These are phyloP conservation scores for Porcisia hertigi DNA, from an alignment of 208 protist species.

Conservation along the genomic window DNA sequence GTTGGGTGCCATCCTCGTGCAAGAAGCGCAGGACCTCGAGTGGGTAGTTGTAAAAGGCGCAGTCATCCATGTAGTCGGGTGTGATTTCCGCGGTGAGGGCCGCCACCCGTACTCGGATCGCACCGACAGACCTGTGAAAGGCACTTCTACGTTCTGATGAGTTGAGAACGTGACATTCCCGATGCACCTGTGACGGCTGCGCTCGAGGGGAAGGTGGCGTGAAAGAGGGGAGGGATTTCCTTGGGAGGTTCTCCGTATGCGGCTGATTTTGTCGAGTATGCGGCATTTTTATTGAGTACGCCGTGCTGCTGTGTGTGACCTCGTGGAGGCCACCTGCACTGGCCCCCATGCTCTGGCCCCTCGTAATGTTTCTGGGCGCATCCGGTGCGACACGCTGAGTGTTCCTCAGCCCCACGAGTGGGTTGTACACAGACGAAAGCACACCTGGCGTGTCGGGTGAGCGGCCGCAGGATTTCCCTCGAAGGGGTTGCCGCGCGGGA, in stretches of 20 bases:
- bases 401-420: background rate
- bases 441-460: background rate
- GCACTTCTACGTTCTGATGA: constrained; percentile 6
- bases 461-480: background rate
- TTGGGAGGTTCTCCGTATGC: background rate
- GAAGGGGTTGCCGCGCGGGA: background rate
- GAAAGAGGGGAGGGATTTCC: background rate
- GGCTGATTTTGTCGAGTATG: background rate
- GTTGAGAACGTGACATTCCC: background rate
- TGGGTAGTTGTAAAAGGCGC: constrained; percentile 39
- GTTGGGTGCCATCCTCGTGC: constrained; percentile 56
- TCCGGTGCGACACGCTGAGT: background rate
- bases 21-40: constrained; percentile 44
- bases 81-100: constrained; percentile 34
- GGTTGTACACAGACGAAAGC: background rate
- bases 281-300: background rate
- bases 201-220: background rate
- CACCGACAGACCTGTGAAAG: constrained; percentile 2
- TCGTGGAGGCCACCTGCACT: background rate
- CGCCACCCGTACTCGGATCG: constrained; percentile 30
- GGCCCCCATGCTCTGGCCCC: constrained; percentile 9
- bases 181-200: background rate
- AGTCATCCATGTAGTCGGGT: constrained; percentile 33
- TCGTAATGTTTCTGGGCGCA: background rate
- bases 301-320: background rate